Base-by-base conservation (phyloP, 2,329 filamentous ascomycete genomes). In the Nemania abortiva region DNA sequence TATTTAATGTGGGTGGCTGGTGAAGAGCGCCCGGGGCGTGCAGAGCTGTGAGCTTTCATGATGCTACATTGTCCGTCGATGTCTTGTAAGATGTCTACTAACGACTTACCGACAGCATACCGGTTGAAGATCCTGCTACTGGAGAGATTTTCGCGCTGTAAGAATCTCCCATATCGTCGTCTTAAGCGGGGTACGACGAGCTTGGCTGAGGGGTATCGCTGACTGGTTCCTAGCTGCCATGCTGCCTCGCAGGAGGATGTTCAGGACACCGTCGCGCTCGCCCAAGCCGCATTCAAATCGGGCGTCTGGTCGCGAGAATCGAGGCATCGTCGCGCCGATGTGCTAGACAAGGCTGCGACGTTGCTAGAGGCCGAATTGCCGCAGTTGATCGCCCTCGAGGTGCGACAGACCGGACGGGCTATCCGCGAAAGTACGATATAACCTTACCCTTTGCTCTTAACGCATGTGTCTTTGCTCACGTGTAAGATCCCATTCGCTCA, bases 371-470 rank as follows among this genome's bases (percentile, higher is more conserved):
- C 78, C 0, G 81, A 84, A 7, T 81, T 93, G 0, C 83, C 86
- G 0, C 78, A 81, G 0, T 84, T 93, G 47, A 89, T 92, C 58
- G 78, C 81, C 9, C 83, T 92, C 3, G 91, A 93, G 77, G 89
- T 91, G 7, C 81, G 79, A 39, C 91, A 93, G 78, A 93, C 91
- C 0, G 91, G 91, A 2, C 88, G 91, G 0, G 88, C 88, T 0
- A 82, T 91, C 31, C 88, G 90, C 29, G 91, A 93, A 77, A 92
- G 70, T 72, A 69, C 1, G 68, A 37, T 7, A 50, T 10, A 10
- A 13, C 34, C 13, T 22, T 0, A 47, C 34, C 42, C 50, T 4
- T 2, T 6, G 9, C 24, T 18, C n/a, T n/a, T n/a, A n/a, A n/a
- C n/a, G n/a, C n/a, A n/a, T n/a, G n/a, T n/a, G n/a, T 20, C 13